A percentile compares a stretch with the other conserved stretches of the same genome.
These are phyloP conservation scores for Calonectria honghensis DNA, from an alignment of 2,329 filamentous ascomycete species.

Conservation along the genomic window DNA sequence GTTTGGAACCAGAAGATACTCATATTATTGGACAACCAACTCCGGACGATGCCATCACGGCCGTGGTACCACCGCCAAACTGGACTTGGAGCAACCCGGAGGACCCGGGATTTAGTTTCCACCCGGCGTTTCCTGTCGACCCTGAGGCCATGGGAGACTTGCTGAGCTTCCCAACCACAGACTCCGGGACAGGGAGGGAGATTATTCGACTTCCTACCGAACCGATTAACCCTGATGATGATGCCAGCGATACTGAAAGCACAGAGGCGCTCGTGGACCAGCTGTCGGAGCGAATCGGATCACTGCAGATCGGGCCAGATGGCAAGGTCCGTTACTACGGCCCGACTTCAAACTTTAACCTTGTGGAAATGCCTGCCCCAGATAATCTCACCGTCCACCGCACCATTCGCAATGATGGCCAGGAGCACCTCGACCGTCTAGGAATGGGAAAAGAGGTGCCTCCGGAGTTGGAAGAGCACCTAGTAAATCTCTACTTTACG, in stretches of 20 bases:
- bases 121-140: constrained; percentile 38
- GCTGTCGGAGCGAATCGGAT: constrained; percentile 54
- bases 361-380: constrained; percentile 51
- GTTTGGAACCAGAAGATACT: constrained; percentile 20
- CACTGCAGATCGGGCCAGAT: constrained; percentile 50
- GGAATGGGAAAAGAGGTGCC: constrained; percentile 48
- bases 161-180: constrained; percentile 33
- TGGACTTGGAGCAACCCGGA: constrained; percentile 44
- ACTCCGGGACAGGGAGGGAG: constrained; percentile 11
- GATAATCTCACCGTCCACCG: constrained; percentile 52
- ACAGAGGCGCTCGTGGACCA: constrained; percentile 54
- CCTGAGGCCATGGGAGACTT: constrained; percentile 36
- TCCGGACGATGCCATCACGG: constrained; percentile 28
- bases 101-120: constrained; percentile 39
- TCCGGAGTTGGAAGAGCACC: constrained; percentile 43
- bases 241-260: constrained; percentile 46
- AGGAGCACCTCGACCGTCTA: constrained; percentile 52
- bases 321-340: constrained; percentile 53
- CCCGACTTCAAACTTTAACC: constrained; percentile 55
- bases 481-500: constrained; percentile 48
- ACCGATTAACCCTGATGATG: constrained; percentile 37
- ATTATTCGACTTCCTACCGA: constrained; percentile 36
- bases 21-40: constrained; percentile 25
- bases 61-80: constrained; percentile 18
- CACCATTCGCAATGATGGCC: constrained; percentile 52